Evolutionary conservation across 306 rosid genomes (phyloP), one percentile per base, ranked within the genome.

Genomic region (Cicer cuneatum): DNA sequence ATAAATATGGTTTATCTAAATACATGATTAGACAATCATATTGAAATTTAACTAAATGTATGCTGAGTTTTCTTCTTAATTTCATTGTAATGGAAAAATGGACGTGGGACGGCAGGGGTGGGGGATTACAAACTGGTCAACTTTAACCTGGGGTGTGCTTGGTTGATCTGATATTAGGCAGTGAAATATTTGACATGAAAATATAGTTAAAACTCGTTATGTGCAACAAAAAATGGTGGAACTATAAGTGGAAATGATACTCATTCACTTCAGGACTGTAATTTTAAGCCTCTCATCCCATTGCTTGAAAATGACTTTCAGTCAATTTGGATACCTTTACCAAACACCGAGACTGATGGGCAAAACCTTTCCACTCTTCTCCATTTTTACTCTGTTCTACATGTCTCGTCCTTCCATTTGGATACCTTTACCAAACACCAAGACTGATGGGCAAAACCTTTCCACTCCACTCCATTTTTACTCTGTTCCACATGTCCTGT

Each of bases 101-200:
- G 52, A 69, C 0, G 6, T 7, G 41, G 0, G 49, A 10, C 0
- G 7, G 10, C 16, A 21, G 45, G 52, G 43, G 16, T 18, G 19
- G 63, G 49, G 53, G 45, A 33, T 65, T 40, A 43, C 45, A 3
- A 53, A 38, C 14, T 15, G 12, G 2, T 7, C 53, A 40, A 39
- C 51, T 1, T 37, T 12, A 7, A 65, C 46, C 40, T 57, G 59
- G 58, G 58, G 18, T 49, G 39, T 67, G 29, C 13, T 14, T 60
- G 14, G 15, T 60, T 60, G 16, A 42, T 59, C 67, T 66, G 60
- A 73, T 15, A 74, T 41, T 41, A 52, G 73, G 71, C 57, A 47
- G 49, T 67, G 29, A 15, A 48, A 40, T 41, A 12, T 21, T 19
- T 38, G 19, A 24, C 57, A 38, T 14, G 38, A 15, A 45, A 45